phyloP scores from a whole-genome alignment of 768 basidiomycete species.

The Trametes punicea region DNA sequence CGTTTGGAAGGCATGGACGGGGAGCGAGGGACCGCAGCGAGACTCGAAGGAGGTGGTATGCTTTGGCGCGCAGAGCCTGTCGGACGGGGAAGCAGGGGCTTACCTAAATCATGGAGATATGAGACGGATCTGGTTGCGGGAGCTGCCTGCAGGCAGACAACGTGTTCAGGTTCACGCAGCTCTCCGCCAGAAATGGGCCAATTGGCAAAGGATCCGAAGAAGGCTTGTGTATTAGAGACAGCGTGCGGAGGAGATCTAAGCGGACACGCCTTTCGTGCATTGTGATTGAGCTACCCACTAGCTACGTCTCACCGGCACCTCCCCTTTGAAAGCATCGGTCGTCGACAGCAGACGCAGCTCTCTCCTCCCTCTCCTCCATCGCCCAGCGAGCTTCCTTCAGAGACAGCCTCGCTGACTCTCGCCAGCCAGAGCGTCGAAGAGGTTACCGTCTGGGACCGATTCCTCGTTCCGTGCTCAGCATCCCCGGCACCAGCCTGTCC shows the following conservation, averaged over 20 bases:
- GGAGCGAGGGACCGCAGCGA: slow-evolving; percentile 9
- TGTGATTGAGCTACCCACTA: slow-evolving; percentile 25
- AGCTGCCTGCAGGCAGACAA: slow-evolving; percentile 32
- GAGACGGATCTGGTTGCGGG: slow-evolving; percentile 24
- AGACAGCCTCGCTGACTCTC: slow-evolving; percentile 11
- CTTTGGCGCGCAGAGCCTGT: slow-evolving; percentile 15
- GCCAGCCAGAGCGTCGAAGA: slow-evolving; percentile 12
- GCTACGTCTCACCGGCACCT: slow-evolving; percentile 22
- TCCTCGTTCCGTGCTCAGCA: slow-evolving; percentile 11
- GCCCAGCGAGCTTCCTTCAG: slow-evolving; percentile 11
- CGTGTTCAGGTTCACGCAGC: slow-evolving; percentile 27
- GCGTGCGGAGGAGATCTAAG: slow-evolving; percentile 24
- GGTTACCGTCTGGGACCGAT: slow-evolving; percentile 17
- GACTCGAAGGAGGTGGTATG: slow-evolving; percentile 3
- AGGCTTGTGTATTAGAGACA: slow-evolving; percentile 24
- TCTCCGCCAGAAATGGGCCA: slow-evolving; percentile 26
- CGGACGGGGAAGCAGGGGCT: slow-evolving; percentile 22
- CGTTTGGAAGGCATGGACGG: slow-evolving; percentile 1
- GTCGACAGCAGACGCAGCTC: slow-evolving; percentile 23
- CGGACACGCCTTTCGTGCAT: slow-evolving; percentile 29
- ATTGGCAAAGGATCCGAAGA: slow-evolving; percentile 25
- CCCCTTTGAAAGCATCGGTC: slow-evolving; percentile 27
- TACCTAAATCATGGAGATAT: slow-evolving; percentile 29
- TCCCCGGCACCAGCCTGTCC: slow-evolving; percentile 3
- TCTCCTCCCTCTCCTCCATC: slow-evolving; percentile 9